Conservation (phyloP, 139 green algal genomes). For the Chlamydomonas applanata region DNA sequence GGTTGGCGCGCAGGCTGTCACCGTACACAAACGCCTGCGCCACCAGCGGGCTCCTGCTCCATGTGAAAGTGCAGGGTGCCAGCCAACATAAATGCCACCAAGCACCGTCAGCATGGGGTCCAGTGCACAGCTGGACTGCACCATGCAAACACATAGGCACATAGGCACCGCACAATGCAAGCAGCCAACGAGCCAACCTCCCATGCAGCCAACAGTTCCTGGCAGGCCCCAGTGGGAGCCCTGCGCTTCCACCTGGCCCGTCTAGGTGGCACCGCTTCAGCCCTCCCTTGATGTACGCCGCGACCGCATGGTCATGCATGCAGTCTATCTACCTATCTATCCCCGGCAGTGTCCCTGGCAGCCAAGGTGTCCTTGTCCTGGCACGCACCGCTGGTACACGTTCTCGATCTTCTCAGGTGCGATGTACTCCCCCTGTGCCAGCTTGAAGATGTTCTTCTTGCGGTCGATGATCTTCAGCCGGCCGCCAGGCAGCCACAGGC, state of each 20-base stretch:
- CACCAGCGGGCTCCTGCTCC: slow-evolving; percentile 65
- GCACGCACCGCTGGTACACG: slow-evolving; percentile 70
- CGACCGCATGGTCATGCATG: too few species aligned
- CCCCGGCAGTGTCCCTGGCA: too few species aligned
- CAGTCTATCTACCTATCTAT: too few species aligned
- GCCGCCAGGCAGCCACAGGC: slow-evolving; percentile 68
- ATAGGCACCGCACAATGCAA: background rate
- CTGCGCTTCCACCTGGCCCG: too few species aligned
- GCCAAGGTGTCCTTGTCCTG: too few species aligned
- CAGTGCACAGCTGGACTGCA: too few species aligned
- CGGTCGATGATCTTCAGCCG: slow-evolving; percentile 96
- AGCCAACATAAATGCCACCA: background rate
- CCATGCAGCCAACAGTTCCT: too few species aligned
- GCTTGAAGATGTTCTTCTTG: slow-evolving; percentile 98
- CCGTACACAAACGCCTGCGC: slow-evolving; percentile 88
- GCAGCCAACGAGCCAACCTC: background rate
- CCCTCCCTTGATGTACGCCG: too few species aligned
- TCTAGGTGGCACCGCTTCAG: too few species aligned
- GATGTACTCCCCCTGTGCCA: slow-evolving; percentile 95
- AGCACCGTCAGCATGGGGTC: background rate
- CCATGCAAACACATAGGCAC: background rate
- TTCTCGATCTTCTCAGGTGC: slow-evolving; percentile 98
- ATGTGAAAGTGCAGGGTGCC: background rate
- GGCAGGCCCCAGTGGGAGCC: too few species aligned
- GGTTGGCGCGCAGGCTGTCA: slow-evolving; percentile 73